These are phyloP conservation scores for Phytophthora sp. DNA, from an alignment of 352 stramenopile genomes.

Conservation along the genomic window DNA sequence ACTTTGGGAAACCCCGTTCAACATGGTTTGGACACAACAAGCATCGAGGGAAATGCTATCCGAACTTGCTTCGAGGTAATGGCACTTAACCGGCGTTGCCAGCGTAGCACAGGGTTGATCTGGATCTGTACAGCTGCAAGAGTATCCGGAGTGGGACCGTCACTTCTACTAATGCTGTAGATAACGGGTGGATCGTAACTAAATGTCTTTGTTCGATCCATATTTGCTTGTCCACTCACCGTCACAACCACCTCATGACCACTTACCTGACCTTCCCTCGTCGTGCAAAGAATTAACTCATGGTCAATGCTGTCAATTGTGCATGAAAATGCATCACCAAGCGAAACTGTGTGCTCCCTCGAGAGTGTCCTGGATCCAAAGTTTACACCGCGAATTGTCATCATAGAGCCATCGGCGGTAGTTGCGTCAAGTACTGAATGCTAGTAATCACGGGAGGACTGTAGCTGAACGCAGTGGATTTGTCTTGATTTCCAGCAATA, in stretches of 20 bases:
- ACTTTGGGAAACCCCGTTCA: constrained; percentile 25
- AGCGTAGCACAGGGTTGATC: constrained; percentile 48
- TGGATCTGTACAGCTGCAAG: constrained; percentile 50
- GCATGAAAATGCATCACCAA: constrained; percentile 44
- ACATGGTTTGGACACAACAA: constrained; percentile 43
- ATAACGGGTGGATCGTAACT: constrained; percentile 54
- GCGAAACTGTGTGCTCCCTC: constrained; percentile 34
- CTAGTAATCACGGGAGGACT: constrained; percentile 49
- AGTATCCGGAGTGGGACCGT: constrained; percentile 62
- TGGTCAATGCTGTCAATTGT: constrained; percentile 44
- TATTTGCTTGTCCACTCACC: constrained; percentile 45
- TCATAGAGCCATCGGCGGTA: constrained; percentile 49
- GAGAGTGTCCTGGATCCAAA: constrained; percentile 58
- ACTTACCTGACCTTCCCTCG: constrained; percentile 51
- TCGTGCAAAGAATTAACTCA: constrained; percentile 39
- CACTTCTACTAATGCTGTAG: constrained; percentile 41
- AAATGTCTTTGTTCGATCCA: constrained; percentile 35
- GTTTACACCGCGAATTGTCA: constrained; percentile 56
- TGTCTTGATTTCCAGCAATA: constrained; percentile 50
- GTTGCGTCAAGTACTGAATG: constrained; percentile 41
- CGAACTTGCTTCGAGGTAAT: constrained; percentile 34
- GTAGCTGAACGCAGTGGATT: constrained; percentile 52
- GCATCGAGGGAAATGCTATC: constrained; percentile 14
- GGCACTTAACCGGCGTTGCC: constrained; percentile 48
- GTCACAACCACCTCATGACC: constrained; percentile 44